phyloP scores from a whole-genome alignment of 2,329 filamentous ascomycete genomes.

The Fusarium irregulare region DNA sequence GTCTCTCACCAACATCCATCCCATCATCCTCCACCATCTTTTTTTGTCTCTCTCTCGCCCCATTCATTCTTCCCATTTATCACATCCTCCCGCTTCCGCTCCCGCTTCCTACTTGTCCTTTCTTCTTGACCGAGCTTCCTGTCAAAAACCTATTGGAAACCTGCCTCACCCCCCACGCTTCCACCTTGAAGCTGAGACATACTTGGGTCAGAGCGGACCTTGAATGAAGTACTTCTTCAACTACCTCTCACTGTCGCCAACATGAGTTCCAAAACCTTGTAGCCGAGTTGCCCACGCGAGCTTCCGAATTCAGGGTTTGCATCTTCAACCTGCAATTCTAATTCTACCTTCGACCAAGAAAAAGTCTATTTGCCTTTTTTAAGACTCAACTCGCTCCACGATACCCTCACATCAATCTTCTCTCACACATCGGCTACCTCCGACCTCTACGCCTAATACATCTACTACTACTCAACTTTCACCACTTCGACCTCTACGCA shows the following conservation, averaged over 20 bases:
- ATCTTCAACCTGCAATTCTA: conserved; percentile 25
- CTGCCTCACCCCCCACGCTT: conserved; percentile 39
- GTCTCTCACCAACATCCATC: conserved; percentile 31
- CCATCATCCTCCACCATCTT: conserved; percentile 38
- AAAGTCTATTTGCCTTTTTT: conserved; percentile 19
- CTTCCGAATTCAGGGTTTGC: conserved; percentile 36
- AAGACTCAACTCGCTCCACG: conserved; percentile 15
- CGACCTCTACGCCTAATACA: not conserved
- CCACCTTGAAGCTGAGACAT: conserved; percentile 35
- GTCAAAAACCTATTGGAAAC: conserved; percentile 25
- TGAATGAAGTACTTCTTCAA: conserved; percentile 43
- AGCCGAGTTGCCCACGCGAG: conserved; percentile 41
- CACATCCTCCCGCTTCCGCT: conserved; percentile 2
- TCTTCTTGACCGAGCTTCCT: conserved; percentile 45
- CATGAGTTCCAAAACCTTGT: conserved; percentile 42
- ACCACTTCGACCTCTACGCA: not conserved
- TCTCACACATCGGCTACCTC: conserved; percentile 14
- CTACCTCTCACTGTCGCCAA: conserved; percentile 40
- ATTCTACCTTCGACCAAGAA: not conserved
- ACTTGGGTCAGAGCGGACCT: conserved; percentile 5
- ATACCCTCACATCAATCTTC: conserved; percentile 12
- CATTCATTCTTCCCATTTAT: conserved; percentile 33
- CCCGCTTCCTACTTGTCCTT: conserved; percentile 29
- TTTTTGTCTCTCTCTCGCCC: conserved; percentile 34
- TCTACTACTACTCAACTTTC: not conserved